Evolutionary conservation across 768 basidiomycete genomes (phyloP), one percentile per base, ranked within the genome.

Genomic region (Tylopilus felleus): DNA sequence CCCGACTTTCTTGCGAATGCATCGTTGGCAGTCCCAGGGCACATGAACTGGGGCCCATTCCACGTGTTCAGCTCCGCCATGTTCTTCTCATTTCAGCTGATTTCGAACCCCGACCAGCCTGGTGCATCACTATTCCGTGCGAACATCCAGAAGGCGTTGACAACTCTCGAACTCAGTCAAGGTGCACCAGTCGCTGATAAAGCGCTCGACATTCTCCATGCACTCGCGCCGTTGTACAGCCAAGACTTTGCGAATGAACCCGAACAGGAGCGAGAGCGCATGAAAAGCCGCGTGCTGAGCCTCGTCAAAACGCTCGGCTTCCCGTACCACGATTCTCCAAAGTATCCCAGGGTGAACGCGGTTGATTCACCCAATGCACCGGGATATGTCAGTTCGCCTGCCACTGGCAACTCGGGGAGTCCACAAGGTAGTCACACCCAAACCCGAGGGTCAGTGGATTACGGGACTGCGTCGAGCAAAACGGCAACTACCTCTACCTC

Each of bases 81-180:
- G 85, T 92, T 92, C 73, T 90, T 92, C 79, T 87, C 88, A n/a
- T 91, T 91, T 73, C 89, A 92, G 62, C 79, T 92, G 46, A 85
- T 91, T 62, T 80, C 84, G 33, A 85, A 88, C 61, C 86, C 88
- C 47, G 87, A 88, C 56, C 88, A 90, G 58, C 85, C 86, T 42
- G 89, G 86, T 23, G 87, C 87, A 40, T 81, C 80, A 27, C 75
- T 89, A 33, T 90, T 90, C 73, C 85, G 89, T 19, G 79, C 80
- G 31, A 87, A 85, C 62, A 86, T 93, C 63, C 80, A 79, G 61
- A 86, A 85, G 66, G 83, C 86, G 14, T 78, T 85, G 56, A 65
- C 74, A 13, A 84, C 82, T 19, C 76, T 91, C 27, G 85, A 87
- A 56, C 81, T 84, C 61, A 81, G 79, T 53, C 79, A 80, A 22